Evolutionary conservation across 2,329 filamentous ascomycete species (phyloP).

Genomic region (Bipolaris sorokiniana): DNA sequence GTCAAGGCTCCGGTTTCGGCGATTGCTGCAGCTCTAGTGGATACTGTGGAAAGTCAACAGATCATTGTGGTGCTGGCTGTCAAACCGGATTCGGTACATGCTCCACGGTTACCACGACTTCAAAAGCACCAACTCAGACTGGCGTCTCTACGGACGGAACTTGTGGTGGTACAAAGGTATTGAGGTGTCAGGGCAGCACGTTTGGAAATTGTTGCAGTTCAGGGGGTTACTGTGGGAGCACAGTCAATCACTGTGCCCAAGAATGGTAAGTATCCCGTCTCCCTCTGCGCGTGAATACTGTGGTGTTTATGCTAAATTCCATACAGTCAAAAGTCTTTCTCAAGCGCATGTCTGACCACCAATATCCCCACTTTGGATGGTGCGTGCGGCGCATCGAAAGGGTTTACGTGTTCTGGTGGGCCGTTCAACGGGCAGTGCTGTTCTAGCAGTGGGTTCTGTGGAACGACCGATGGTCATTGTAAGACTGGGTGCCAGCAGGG

Average conservation of each 20-base stretch:
- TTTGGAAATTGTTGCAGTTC: conserved; percentile 22
- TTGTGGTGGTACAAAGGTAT: conserved; percentile 20
- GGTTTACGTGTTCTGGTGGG: no score
- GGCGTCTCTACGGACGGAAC: conserved; percentile 21
- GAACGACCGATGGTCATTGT: conserved; percentile 18
- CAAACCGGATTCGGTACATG: no score
- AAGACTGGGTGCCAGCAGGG: conserved; percentile 8
- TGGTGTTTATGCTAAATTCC: not conserved
- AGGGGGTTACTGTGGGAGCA: conserved; percentile 14
- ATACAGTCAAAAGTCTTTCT: conserved; percentile 19
- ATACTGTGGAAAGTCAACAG: no score
- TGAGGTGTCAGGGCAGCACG: conserved; percentile 16
- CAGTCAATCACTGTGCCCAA: conserved; percentile 20
- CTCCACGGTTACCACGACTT: not conserved
- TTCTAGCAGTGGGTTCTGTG: conserved; percentile 16
- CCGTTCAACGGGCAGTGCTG: conserved; percentile 23
- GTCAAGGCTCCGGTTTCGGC: no score
- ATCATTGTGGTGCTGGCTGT: no score
- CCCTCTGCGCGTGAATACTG: not conserved
- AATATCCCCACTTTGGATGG: conserved; percentile 19
- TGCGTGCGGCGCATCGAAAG: conserved; percentile 14
- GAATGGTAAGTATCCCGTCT: conserved; percentile 16
- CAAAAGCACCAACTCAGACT: not conserved
- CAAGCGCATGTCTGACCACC: conserved; percentile 16
- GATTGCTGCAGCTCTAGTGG: no score